These are phyloP conservation scores for Tilletia indica DNA, from an alignment of 1,284 basidiomycete genomes.

Conservation along the genomic window DNA sequence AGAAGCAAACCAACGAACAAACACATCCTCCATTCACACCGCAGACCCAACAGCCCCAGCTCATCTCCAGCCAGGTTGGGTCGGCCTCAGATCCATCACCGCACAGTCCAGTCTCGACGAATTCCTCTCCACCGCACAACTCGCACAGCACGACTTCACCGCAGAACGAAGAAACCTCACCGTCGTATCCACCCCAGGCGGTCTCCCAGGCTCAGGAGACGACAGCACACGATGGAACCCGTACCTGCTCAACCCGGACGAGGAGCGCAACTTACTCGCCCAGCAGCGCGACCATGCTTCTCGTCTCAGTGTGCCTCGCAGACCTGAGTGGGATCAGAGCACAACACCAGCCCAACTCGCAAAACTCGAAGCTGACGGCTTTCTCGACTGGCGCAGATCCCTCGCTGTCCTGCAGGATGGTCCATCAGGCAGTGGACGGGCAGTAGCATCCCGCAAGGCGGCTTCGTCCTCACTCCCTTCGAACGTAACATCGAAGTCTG, in stretches of 20 bases:
- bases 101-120: slow-evolving; percentile 95
- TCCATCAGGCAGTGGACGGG: slow-evolving; percentile 17
- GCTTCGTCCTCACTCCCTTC: slow-evolving; percentile 55
- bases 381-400: slow-evolving; percentile 53
- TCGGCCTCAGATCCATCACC: slow-evolving; percentile 81
- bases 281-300: slow-evolving; percentile 50
- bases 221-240: slow-evolving; percentile 67
- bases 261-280: slow-evolving; percentile 67
- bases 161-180: slow-evolving; percentile 90
- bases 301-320: slow-evolving; percentile 44
- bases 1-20: slow-evolving; percentile 24
- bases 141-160: slow-evolving; percentile 95
- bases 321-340: slow-evolving; percentile 45
- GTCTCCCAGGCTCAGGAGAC: slow-evolving; percentile 16
- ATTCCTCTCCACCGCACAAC: slow-evolving; percentile 88
- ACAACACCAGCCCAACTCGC: slow-evolving; percentile 53
- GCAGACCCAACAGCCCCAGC: slow-evolving; percentile 58
- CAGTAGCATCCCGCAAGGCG: slow-evolving; percentile 19
- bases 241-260: slow-evolving; percentile 77
- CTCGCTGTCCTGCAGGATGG: slow-evolving; percentile 54
- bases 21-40: slow-evolving; percentile 49
- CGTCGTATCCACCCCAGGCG: slow-evolving; percentile 70
- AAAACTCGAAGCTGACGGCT: slow-evolving; percentile 50
- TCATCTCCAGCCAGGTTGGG: slow-evolving; percentile 57
- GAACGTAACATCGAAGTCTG: slow-evolving; percentile 56